Base-by-base conservation (phyloP, 1,284 basidiomycete species). In the Ganoderma lingzhi region DNA sequence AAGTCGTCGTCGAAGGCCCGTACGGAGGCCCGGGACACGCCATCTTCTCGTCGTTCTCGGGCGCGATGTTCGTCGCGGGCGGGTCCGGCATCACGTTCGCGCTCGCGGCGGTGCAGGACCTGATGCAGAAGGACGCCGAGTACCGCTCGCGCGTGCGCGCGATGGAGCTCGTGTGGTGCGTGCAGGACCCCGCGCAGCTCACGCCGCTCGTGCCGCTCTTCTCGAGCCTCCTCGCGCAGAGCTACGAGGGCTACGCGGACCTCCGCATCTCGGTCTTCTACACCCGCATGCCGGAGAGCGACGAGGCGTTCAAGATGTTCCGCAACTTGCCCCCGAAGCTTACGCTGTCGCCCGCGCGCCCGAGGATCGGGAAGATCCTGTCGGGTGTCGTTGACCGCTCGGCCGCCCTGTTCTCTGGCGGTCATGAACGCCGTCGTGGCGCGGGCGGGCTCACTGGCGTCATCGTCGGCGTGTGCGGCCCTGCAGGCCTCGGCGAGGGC, bases 81-180 rank as follows among this genome's bases (percentile, higher is more conserved):
- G 93, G 93, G 0, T 92, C 89, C 70, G 93, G 93, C 0, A 88
- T 94, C 73, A 89, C 91, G 0, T 93, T 90, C 72, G 88, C 87
- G 0, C 82, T 94, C 30, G 84, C 88, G 6, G 80, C 85, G 0
- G 82, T 91, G 17, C 88, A 92, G 71, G 92, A 93, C 66, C 81
- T 94, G 48, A 83, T 93, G 19, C 83, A 85, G 75, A 86, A 87
- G 70, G 88, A 86, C 72, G 75, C 84, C 2, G 81, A 80, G 58
- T 84, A 87, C 45, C 80, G 81, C 65, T 88, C 86, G 70, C 84
- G 86, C 63, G 82, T 89, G 68, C 88, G 86, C 65, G 79, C 84
- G 23, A 89, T 94, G 69, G 86, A 91, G 69, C 80, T 94, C 60
- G 83, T 93, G 35, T 94, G 93, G 93, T 82, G 83, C 37, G 82